phyloP scores from a whole-genome alignment of 1,139 yeast species.

The Magnusiomyces sp. region DNA sequence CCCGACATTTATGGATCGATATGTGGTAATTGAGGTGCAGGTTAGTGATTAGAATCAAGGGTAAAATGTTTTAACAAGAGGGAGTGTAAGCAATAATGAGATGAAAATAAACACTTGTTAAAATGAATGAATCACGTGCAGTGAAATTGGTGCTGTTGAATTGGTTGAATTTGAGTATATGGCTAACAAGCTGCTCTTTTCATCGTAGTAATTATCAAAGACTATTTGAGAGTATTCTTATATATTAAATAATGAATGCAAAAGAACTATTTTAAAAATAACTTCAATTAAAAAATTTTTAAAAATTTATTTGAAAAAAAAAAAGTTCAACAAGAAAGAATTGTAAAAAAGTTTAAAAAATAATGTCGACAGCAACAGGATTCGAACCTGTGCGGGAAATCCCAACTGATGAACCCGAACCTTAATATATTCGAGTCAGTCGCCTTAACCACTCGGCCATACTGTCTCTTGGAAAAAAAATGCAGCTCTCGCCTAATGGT shows the following conservation, averaged over 20 bases:
- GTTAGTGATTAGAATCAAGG: neutral
- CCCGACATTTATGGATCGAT: neutral
- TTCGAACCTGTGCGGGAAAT: too few relatives aligned
- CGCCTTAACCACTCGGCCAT: slow-evolving; percentile 18
- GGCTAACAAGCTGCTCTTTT: too few relatives aligned
- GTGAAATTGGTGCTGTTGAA: too few relatives aligned
- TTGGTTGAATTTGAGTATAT: neutral
- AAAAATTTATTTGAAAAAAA: too few relatives aligned
- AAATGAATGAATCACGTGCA: neutral
- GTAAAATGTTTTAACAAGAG: neutral
- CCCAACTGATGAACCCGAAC: slow-evolving; percentile 15
- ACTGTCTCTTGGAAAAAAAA: slow-evolving; percentile 11
- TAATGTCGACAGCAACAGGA: slow-evolving; percentile 16
- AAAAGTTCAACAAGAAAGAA: too few relatives aligned
- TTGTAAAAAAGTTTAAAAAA: neutral
- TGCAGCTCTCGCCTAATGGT: too few relatives aligned
- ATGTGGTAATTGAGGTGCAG: neutral
- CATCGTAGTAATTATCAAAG: too few relatives aligned
- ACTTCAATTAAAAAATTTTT: too few relatives aligned
- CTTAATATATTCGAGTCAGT: slow-evolving; percentile 14
- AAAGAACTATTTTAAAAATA: too few relatives aligned
- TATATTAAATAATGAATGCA: too few relatives aligned
- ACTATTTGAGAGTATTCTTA: too few relatives aligned
- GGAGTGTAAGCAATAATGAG: neutral
- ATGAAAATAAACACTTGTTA: neutral